Conservation (phyloP, 2,329 filamentous ascomycete species). For the Aureobasidium sp. region DNA sequence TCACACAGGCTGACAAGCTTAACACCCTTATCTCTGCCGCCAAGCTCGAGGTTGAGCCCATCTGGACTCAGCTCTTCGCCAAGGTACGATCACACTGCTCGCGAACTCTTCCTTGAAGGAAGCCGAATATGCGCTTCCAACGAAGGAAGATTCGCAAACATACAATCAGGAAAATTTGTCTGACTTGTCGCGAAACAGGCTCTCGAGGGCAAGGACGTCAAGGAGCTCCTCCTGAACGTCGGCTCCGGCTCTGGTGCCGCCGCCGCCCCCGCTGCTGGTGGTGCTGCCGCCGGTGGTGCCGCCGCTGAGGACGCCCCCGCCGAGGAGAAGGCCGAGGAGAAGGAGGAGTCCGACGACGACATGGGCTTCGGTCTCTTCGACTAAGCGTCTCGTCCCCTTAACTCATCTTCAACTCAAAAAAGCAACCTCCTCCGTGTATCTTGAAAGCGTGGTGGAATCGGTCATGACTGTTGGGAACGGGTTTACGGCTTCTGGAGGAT, state of each 20-base stretch:
- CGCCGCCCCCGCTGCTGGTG: constrained; percentile 54
- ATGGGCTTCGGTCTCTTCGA: constrained; percentile 71
- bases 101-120: neutral
- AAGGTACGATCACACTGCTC: constrained; percentile 59
- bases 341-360: constrained; percentile 76
- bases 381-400: constrained; percentile 40
- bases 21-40: constrained; percentile 89
- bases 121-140: neutral
- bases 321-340: constrained; percentile 59
- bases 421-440: neutral
- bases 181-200: constrained; percentile 39
- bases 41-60: constrained; percentile 91
- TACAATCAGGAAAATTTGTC: neutral
- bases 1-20: constrained; percentile 84
- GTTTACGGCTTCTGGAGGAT: constrained; percentile 4
- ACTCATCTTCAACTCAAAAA: neutral
- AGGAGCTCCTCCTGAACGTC: constrained; percentile 81
- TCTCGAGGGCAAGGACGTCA: constrained; percentile 89
- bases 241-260: constrained; percentile 76
- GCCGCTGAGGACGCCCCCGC: constrained; percentile 49
- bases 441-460: constrained; percentile 4
- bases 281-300: constrained; percentile 51
- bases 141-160: neutral
- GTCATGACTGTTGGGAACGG: constrained; percentile 1
- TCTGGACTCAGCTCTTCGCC: constrained; percentile 97